Evolutionary conservation across 208 protist species (phyloP), one percentile per base, ranked within the genome.

Genomic region (Leptomonas seymouri): DNA sequence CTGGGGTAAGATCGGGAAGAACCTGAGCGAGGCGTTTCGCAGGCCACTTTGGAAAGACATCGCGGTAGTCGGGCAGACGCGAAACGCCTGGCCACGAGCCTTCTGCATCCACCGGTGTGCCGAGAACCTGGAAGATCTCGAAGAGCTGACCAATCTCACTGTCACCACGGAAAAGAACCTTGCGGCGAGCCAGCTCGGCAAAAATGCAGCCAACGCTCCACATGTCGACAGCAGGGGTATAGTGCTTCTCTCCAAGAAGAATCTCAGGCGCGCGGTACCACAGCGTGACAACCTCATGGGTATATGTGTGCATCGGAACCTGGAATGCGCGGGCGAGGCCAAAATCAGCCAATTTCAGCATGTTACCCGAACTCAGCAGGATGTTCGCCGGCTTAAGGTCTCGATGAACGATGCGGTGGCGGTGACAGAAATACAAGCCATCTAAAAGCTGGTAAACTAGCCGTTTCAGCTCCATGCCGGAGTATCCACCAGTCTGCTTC

Each of bases 261-360:
- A 99, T 98, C 81, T 99, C 99, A 27, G 99, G 99, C 0, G 99
- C 98, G 54, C 99, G 85, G 82, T 99, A 99, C 99, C 99, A 99
- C 31, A 99, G 90, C 16, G 99, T 99, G 16, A 99, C 98, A 30
- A 99, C 98, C 79, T 99, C 98, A 81, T 99, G 98, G 1, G 98
- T 99, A 81, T 99, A 99, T 25, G 96, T 98, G 74, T 98, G 96
- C 61, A 99, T 91, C 42, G 99, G 99, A 27, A 99, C 95, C 82
- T 98, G 97, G 80, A 99, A 99, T 14, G 96, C 94, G 15, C 98
- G 89, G 0, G 98, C 98, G n/a, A 99, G 93, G 57, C 98, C 98
- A 89, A 99, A 99, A 71, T 99, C 96, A 14, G 94, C 93, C 58
- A 98, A 54, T 80, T 98, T 98, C 39, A 98, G 69, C 31, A 85